phyloP scores from a whole-genome alignment of 1,284 basidiomycete species.

The Cutaneotrichosporon curvatum region DNA sequence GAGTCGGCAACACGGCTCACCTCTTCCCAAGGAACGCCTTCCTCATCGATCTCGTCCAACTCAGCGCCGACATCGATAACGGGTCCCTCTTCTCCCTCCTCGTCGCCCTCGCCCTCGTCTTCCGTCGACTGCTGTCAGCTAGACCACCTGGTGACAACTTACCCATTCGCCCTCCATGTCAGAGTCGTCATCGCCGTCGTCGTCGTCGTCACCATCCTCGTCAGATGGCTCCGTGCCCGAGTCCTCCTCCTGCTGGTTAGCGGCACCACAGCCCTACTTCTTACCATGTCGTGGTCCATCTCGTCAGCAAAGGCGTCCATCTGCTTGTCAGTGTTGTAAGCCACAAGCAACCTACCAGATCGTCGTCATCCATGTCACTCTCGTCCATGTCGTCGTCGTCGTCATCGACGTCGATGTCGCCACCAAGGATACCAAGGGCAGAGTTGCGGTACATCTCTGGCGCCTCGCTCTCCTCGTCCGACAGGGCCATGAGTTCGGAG shows the following conservation, averaged over 20 bases:
- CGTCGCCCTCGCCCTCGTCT: conserved; percentile 36
- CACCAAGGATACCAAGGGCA: conserved; percentile 85
- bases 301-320: conserved; percentile 27
- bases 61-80: conserved; percentile 16
- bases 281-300: conserved; percentile 28
- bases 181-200: conserved; percentile 40
- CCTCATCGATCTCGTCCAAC: conserved; percentile 23
- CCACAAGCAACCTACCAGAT: conserved; percentile 19
- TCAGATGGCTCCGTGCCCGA: conserved; percentile 49
- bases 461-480: conserved; percentile 55
- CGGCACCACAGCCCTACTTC: no score
- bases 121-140: conserved; percentile 19
- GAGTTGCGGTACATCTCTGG: conserved; percentile 92
- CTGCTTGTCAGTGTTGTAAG: conserved; percentile 10
- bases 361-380: conserved; percentile 73
- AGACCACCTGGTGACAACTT: conserved; percentile 6
- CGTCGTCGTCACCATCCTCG: conserved; percentile 43
- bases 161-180: conserved; percentile 28
- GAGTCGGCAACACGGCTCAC: neutral
- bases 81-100: conserved; percentile 25
- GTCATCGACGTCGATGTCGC: conserved; percentile 50
- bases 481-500: conserved; percentile 50
- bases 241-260: conserved; percentile 48
- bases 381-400: conserved; percentile 71
- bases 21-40: conserved; percentile 30